Conservation (phyloP, 2,329 filamentous ascomycete genomes). For the Allantophomopsis lycopodina region DNA sequence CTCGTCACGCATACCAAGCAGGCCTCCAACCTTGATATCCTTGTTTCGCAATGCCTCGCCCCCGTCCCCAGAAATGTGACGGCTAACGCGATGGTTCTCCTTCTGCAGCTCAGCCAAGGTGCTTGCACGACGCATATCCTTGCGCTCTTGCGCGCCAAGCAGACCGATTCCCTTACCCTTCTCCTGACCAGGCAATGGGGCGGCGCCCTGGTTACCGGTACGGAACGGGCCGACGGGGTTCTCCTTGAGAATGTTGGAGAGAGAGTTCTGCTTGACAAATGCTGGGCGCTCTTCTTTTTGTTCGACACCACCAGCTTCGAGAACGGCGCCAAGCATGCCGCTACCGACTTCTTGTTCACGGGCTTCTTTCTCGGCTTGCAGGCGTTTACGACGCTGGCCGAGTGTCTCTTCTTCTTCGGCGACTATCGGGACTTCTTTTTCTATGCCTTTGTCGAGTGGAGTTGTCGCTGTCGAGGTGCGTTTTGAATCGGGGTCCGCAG, state of each 20-base stretch:
- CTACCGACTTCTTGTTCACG: constrained; percentile 39
- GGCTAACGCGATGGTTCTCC: constrained; percentile 10
- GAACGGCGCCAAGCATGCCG: constrained; percentile 5
- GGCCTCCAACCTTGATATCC: too few relatives aligned
- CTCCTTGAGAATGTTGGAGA: constrained; percentile 24
- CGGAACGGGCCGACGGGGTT: constrained; percentile 29
- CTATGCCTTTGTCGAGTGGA: constrained; percentile 12
- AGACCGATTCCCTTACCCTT: constrained; percentile 12
- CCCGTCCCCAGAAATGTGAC: constrained; percentile 7
- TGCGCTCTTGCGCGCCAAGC: constrained; percentile 14
- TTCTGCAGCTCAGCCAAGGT: constrained; percentile 13
- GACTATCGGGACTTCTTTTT: constrained; percentile 16
- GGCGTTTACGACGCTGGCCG: constrained; percentile 59
- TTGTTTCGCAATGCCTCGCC: background rate
- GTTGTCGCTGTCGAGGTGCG: constrained; percentile 13
- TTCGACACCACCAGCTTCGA: constrained; percentile 1
- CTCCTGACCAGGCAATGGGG: constrained; percentile 4
- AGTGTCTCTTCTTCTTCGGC: constrained; percentile 60
- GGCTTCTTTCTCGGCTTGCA: constrained; percentile 58
- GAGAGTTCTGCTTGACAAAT: constrained; percentile 24
- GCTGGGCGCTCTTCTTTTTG: constrained; percentile 8
- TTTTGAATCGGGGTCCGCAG: constrained; percentile 20
- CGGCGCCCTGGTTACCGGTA: constrained; percentile 12
- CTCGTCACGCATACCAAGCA: too few relatives aligned
- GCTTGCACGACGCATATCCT: constrained; percentile 10